These are phyloP conservation scores for Phialophora macrospora DNA, from an alignment of 2,329 filamentous ascomycete species.

Conservation along the genomic window DNA sequence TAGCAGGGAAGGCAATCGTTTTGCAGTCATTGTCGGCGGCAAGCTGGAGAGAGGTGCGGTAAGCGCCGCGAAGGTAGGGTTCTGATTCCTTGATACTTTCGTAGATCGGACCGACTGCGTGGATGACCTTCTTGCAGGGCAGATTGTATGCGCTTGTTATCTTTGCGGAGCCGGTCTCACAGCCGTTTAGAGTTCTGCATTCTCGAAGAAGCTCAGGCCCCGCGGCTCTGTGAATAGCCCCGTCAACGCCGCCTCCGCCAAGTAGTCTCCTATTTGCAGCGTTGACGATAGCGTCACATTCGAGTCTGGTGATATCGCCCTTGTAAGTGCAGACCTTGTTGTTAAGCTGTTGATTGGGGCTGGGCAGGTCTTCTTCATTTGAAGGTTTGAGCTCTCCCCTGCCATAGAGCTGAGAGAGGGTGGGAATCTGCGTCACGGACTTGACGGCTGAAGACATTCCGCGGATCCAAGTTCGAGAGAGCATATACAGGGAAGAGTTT, in stretches of 20 bases:
- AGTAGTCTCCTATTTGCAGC: constrained; percentile 80
- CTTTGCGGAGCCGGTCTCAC: constrained; percentile 77
- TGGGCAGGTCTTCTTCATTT: constrained; percentile 32
- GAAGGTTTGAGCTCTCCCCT: constrained; percentile 53
- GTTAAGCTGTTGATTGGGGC: constrained; percentile 65
- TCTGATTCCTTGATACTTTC: constrained; percentile 46
- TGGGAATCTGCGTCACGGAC: constrained; percentile 46
- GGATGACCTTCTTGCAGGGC: constrained; percentile 79
- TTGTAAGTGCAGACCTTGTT: constrained; percentile 71
- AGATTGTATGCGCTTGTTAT: constrained; percentile 79
- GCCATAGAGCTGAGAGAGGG: constrained; percentile 67
- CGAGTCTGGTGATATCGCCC: constrained; percentile 80
- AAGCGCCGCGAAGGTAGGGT: constrained; percentile 65
- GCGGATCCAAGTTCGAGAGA: background rate
- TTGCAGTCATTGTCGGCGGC: constrained; percentile 69
- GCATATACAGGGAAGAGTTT: background rate
- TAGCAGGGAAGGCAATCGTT: constrained; percentile 78
- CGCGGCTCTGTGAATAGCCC: constrained; percentile 83
- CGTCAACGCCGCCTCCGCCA: constrained; percentile 89
- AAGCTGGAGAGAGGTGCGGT: constrained; percentile 72
- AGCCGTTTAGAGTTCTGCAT: constrained; percentile 74
- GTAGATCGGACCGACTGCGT: constrained; percentile 88
- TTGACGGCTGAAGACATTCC: constrained; percentile 5
- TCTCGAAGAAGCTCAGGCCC: constrained; percentile 71
- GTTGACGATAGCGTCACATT: constrained; percentile 86